phyloP scores from a whole-genome alignment of 129 eudicot genomes.

The Lactuca sativa region DNA sequence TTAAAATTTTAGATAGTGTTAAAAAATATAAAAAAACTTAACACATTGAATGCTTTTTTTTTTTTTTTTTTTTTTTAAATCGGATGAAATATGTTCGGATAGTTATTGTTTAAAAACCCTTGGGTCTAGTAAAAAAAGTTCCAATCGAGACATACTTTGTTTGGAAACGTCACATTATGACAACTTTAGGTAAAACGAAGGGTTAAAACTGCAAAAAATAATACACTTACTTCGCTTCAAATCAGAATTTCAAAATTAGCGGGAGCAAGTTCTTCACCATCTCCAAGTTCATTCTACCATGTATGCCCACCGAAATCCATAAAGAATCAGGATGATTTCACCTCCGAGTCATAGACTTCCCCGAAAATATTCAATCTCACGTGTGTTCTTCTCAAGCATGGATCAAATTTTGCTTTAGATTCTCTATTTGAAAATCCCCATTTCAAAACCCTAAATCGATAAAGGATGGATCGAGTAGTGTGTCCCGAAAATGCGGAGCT shows the following conservation, averaged over 20 bases:
- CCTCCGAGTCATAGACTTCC: neutral
- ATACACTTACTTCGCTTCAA: neutral
- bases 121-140: too few species aligned
- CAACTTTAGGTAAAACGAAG: neutral
- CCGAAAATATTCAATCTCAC: neutral
- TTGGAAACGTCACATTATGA: neutral
- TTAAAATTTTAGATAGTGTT: too few species aligned
- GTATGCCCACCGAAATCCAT: constrained; percentile 7
- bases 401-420: neutral
- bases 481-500: constrained; percentile 70
- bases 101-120: too few species aligned
- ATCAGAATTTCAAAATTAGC: constrained; percentile 26
- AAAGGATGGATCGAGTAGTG: constrained; percentile 30
- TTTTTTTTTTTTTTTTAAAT: too few species aligned
- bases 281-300: constrained; percentile 1
- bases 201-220: constrained; percentile 3
- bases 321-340: neutral
- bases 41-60: too few species aligned
- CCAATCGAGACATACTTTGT: neutral
- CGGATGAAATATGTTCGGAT: too few species aligned
- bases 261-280: constrained; percentile 26
- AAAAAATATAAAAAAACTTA: too few species aligned
- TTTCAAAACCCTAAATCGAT: constrained; percentile 31
- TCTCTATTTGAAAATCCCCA: neutral
- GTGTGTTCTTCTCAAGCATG: neutral